Base-by-base conservation (phyloP, 495 filamentous ascomycete genomes). In the Neurospora sp. region DNA sequence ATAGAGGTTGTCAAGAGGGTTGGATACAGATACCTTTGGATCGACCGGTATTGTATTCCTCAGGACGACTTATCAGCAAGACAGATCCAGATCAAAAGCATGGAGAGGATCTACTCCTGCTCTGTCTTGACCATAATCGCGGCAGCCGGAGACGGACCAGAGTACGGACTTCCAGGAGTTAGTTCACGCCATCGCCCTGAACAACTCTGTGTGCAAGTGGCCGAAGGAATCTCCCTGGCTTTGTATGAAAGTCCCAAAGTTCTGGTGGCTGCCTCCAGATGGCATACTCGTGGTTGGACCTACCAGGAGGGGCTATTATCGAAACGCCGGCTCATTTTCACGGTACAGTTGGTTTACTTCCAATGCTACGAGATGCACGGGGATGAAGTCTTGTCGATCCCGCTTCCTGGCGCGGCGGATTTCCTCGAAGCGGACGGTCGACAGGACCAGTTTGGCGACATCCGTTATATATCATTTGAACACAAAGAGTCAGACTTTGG, bases 201-300 rank as follows among this genome's bases (percentile, higher is more conserved):
- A 20, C 68, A 59, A 20, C 22, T 40, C 69, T 48, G 16, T 17
- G 22, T 16, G 68, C 12, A n/a, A 69, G 38, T 42, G 38, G 12
- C 75, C 61, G 53, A 40, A 42, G 12, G 0, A 1, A 61, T 35
- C 3, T 61, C 53, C 53, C 53, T 61, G 53, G 0, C 6, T 0
- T 35, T 61, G 0, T 61, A 61, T 6, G 14, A 61, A 17, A 61
- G 0, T 1, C 53, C 53, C 3, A 61, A 3, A 17, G 0, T 1
- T 14, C 17, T 53, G 20, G 71, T 83, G 39, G 0, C 4, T 8
- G n/a, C 68, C 1, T 79, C 78, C 0, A 76, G 69, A n/a, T 84
- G 81, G 83, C n/a, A 40, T 8, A 80, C 75, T 5, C 70, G 83
- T 40, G 83, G 78, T 9, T 85, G 83, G 83, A 85, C 83, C 2